Conservation (phyloP, 2,329 filamentous ascomycete genomes). For the Penicillium sp. region DNA sequence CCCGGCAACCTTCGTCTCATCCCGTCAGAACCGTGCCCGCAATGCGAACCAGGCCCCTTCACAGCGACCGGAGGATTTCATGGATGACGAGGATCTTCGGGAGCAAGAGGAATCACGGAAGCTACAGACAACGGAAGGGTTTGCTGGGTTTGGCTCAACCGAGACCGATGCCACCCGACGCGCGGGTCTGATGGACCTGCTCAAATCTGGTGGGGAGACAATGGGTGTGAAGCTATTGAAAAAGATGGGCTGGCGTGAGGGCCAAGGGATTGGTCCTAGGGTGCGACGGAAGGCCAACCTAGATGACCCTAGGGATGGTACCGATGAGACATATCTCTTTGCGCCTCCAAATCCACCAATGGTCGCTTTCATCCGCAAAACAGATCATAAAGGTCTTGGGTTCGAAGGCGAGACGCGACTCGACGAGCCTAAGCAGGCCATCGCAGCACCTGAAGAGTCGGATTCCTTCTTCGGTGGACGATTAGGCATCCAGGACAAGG, state of each 20-base stretch:
- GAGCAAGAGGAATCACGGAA: conserved; percentile 76
- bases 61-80: conserved; percentile 82
- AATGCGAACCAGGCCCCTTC: conserved; percentile 53
- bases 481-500: conserved; percentile 30
- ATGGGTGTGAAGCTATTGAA: conserved; percentile 82
- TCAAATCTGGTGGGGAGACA: conserved; percentile 71
- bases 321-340: conserved; percentile 66
- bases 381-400: conserved; percentile 48
- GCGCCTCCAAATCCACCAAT: conserved; percentile 76
- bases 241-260: conserved; percentile 93
- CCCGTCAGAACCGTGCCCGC: conserved; percentile 72
- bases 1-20: conserved; percentile 87
- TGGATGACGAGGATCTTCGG: conserved; percentile 94
- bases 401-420: conserved; percentile 44
- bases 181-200: conserved; percentile 66
- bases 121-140: conserved; percentile 69
- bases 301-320: conserved; percentile 50
- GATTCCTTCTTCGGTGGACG: conserved; percentile 41
- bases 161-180: conserved; percentile 53
- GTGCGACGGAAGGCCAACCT: conserved; percentile 70
- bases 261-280: conserved; percentile 88
- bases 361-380: conserved; percentile 50
- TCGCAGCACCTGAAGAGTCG: conserved; percentile 22
- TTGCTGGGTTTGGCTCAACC: conserved; percentile 71
- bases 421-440: conserved; percentile 16